Evolutionary conservation across 352 stramenopile species (phyloP).

Genomic region (Globisporangium irregulare): DNA sequence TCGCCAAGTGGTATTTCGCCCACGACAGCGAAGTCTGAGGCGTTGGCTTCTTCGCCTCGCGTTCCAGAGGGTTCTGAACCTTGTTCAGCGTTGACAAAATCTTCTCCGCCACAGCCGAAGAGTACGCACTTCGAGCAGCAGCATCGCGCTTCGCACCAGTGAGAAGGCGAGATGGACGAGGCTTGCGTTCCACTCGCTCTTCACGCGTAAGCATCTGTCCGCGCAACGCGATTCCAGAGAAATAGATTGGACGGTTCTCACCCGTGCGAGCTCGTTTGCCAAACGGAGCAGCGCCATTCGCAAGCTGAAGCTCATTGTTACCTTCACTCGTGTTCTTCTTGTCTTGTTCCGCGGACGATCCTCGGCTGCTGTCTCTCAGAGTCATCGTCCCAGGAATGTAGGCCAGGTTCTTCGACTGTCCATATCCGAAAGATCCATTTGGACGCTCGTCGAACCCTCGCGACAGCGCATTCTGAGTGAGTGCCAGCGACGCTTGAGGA

Average conservation of each 20-base stretch:
- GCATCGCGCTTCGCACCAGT: conserved; percentile 64
- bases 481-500: conserved; percentile 48
- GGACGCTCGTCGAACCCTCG: conserved; percentile 36
- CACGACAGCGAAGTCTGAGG: conserved; percentile 79
- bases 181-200: conserved; percentile 52
- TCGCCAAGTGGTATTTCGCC: conserved; percentile 79
- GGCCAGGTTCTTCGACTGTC: conserved; percentile 22
- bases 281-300: conserved; percentile 29
- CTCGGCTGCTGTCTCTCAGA: conserved; percentile 7
- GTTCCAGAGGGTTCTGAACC: conserved; percentile 73
- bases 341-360: not conserved
- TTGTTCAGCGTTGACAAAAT: conserved; percentile 81
- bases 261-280: conserved; percentile 41
- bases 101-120: conserved; percentile 69
- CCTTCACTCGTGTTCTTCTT: conserved; percentile 24
- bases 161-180: conserved; percentile 66
- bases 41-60: conserved; percentile 68
- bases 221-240: conserved; percentile 30
- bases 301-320: conserved; percentile 25
- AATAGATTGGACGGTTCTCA: conserved; percentile 39
- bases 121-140: conserved; percentile 63
- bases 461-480: conserved; percentile 51
- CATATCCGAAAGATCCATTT: conserved; percentile 3
- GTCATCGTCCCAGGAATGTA: conserved; percentile 43
- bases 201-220: conserved; percentile 42